phyloP scores from a whole-genome alignment of 2,329 filamentous ascomycete genomes.

The Sporothrix inflata region DNA sequence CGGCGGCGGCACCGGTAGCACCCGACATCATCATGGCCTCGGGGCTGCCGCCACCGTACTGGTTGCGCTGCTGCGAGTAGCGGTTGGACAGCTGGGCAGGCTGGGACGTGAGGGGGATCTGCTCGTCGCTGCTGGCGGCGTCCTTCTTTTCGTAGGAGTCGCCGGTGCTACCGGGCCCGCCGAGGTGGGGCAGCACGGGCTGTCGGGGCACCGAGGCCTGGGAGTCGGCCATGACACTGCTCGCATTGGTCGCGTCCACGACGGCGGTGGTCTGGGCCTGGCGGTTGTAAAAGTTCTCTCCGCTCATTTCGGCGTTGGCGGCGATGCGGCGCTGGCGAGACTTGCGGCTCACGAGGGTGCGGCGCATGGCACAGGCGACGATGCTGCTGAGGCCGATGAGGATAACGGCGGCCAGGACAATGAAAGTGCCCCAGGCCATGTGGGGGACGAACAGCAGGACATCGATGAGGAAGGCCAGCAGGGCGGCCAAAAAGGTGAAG shows the following conservation, averaged over 20 bases:
- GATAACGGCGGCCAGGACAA: slow-evolving; percentile 87
- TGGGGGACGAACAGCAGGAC: slow-evolving; percentile 94
- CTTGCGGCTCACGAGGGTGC: slow-evolving; percentile 87
- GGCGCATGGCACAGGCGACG: slow-evolving; percentile 91
- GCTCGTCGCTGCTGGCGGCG: slow-evolving; percentile 67
- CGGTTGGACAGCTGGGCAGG: slow-evolving; percentile 61
- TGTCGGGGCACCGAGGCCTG: slow-evolving; percentile 41
- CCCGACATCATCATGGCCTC: slow-evolving; percentile 39
- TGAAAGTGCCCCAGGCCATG: slow-evolving; percentile 89
- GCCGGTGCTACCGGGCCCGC: slow-evolving; percentile 55
- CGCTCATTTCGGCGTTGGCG: slow-evolving; percentile 96
- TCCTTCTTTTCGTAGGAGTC: slow-evolving; percentile 69
- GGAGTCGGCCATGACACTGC: slow-evolving; percentile 30
- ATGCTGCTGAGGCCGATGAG: slow-evolving; percentile 80
- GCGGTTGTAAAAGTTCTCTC: slow-evolving; percentile 84
- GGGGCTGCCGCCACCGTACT: slow-evolving; percentile 48
- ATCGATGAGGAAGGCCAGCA: slow-evolving; percentile 86
- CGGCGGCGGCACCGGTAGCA: slow-evolving; percentile 13
- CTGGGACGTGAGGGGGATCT: slow-evolving; percentile 68
- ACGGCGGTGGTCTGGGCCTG: slow-evolving; percentile 55
- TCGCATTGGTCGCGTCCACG: slow-evolving; percentile 45
- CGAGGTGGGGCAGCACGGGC: slow-evolving; percentile 62
- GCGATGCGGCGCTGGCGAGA: slow-evolving; percentile 89
- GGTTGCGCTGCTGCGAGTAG: slow-evolving; percentile 53
- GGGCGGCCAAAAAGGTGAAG: slow-evolving; percentile 78